phyloP scores from a whole-genome alignment of 257 asterid species.

The Solanum chilense region DNA sequence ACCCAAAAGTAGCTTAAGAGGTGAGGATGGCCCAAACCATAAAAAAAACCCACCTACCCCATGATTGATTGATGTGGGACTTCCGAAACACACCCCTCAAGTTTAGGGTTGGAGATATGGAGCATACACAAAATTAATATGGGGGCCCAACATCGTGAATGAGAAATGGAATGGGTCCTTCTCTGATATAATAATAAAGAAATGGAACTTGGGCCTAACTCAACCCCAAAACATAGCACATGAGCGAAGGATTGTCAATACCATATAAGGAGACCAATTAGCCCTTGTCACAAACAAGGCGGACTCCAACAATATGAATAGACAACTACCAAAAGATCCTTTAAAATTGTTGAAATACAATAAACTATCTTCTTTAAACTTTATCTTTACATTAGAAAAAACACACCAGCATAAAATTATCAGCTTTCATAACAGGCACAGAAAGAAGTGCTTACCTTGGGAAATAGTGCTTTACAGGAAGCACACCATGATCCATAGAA shows the following conservation, averaged over 20 bases:
- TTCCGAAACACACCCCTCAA: neutral
- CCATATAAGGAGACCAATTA: neutral
- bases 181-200: neutral
- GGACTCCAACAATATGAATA: neutral
- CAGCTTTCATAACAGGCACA: neutral
- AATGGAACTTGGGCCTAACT: neutral
- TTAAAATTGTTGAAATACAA: neutral
- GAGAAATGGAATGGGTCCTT: neutral
- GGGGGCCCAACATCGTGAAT: neutral
- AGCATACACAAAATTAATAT: neutral
- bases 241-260: neutral
- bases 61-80: neutral
- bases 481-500: slow-evolving; percentile 96
- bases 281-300: neutral
- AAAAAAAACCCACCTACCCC: neutral
- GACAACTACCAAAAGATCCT: neutral
- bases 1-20: neutral
- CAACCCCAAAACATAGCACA: neutral
- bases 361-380: neutral
- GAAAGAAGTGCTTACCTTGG: slow-evolving; percentile 40
- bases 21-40: neutral
- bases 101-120: neutral
- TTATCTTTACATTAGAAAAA: neutral
- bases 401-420: neutral
- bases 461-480: slow-evolving; percentile 80